Evolutionary conservation across 192 early-diverging fungal genomes (phyloP), one percentile per base, ranked within the genome.

Genomic region (Dispira parvispora): DNA sequence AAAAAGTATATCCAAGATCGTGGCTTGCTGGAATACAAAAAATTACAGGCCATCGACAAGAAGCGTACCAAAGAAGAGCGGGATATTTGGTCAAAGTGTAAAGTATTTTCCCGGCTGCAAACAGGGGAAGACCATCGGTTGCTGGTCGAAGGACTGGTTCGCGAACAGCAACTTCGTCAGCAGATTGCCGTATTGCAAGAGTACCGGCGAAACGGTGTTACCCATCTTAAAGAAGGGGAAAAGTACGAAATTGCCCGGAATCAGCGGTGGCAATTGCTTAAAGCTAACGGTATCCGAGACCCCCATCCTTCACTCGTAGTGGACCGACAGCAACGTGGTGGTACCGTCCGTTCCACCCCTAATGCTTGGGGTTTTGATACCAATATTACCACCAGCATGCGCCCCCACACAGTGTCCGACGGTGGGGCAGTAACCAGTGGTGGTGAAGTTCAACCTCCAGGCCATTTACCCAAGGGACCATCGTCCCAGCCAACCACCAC

Each of bases 1-100:
- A 94, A 95, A 73, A 78, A 82, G 54, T 84, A 97, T 72, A 84
- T 98, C 8, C 84, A 89, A 67, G 96, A 95, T n/a, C 78, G 91
- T 32, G 80, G 80, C 0, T 74, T 97, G 45, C 69, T 88, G n/a
- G 92, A 97, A 62, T 94, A 86, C 63, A 85, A 84, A 65, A 88
- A 89, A 75, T 76, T 79, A 61, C 84, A 85, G 71, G 64, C 78
- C 11, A 63, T 66, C 21, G 96, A 98, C 71, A 89, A 90, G 67
- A 87, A 87, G 63, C 72, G 89, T 49, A 70, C 81, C 14, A 86
- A 87, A 65, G 92, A 95, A 47, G 94, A 99, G 68, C 87, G 89
- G 47, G 94, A 97, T 4, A 52, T 96, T 21, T 67, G 84, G 21
- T 78, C 80, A 62, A 82, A 82, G 43, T 79, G 85, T 65, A 86